These are phyloP conservation scores for Cladosporium cucumerinum DNA, from an alignment of 2,329 filamentous ascomycete genomes.

Conservation along the genomic window DNA sequence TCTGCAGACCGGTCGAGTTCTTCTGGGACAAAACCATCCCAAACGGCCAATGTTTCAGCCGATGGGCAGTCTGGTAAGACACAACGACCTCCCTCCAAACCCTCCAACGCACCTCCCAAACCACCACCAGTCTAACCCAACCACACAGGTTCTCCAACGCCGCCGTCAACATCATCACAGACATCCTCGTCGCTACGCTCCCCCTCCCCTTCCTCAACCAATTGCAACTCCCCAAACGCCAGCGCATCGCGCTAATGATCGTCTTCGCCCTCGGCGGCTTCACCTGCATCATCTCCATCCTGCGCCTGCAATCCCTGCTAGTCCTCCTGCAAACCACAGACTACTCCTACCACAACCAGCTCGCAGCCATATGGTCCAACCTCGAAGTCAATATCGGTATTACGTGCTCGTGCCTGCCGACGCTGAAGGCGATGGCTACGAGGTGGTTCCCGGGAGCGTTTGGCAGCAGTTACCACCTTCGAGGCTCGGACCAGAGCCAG, in stretches of 20 bases:
- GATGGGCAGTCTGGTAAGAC: constrained; percentile 41
- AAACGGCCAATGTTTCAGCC: constrained; percentile 39
- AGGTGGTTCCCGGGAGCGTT: constrained; percentile 36
- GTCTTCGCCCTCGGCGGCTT: constrained; percentile 36
- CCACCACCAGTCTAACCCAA: neutral
- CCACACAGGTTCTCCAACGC: constrained; percentile 35
- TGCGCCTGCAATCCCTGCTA: constrained; percentile 32
- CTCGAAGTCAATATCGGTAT: constrained; percentile 38
- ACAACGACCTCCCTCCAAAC: neutral
- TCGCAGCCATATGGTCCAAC: constrained; percentile 36
- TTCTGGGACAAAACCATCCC: constrained; percentile 40
- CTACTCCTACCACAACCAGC: constrained; percentile 32
- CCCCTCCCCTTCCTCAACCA: constrained; percentile 35
- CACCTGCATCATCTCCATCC: constrained; percentile 34
- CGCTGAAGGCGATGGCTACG: constrained; percentile 38
- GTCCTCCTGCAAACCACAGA: constrained; percentile 27
- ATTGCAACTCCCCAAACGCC: constrained; percentile 34
- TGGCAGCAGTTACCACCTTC: constrained; percentile 1
- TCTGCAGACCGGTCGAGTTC: constrained; percentile 41
- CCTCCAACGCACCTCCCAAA: neutral
- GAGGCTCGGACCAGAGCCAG: constrained; percentile 9
- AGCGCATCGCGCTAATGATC: constrained; percentile 34
- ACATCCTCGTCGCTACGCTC: constrained; percentile 34
- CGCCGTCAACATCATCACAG: constrained; percentile 37
- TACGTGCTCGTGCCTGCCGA: constrained; percentile 37